phyloP scores from a whole-genome alignment of 2,329 filamentous ascomycete species.

The Cordyceps javanica region DNA sequence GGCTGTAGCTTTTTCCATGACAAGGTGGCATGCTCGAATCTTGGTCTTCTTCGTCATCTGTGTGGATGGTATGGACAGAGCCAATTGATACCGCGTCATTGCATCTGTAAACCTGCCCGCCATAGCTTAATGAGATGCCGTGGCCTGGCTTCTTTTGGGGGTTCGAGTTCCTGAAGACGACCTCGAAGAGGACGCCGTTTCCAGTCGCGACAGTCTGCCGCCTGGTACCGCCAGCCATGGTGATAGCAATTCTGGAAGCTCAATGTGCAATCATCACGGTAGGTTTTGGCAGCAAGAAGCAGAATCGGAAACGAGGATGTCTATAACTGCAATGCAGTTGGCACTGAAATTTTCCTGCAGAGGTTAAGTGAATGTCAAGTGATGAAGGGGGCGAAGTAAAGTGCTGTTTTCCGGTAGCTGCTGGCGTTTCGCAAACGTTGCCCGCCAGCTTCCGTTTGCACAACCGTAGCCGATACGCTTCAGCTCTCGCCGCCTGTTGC shows the following conservation, averaged over 20 bases:
- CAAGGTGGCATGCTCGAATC: background rate
- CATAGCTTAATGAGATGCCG: background rate
- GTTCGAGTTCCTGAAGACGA: conserved; percentile 1
- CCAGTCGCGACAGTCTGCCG: background rate
- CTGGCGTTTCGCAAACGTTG: background rate
- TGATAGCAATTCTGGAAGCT: conserved; percentile 4
- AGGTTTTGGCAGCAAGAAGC: background rate
- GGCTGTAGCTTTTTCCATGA: background rate
- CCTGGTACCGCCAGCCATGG: conserved; percentile 3
- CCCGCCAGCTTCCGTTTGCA: background rate
- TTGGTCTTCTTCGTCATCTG: conserved; percentile 6
- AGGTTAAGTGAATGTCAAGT: conserved; percentile 5
- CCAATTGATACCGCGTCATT: background rate
- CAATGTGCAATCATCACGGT: conserved; percentile 3
- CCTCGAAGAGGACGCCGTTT: conserved; percentile 3
- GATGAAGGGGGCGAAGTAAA: background rate
- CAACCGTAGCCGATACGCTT: background rate
- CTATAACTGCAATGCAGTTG: background rate
- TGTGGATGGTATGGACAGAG: conserved; percentile 10
- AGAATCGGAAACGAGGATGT: background rate
- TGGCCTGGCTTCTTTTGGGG: background rate
- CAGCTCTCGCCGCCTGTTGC: background rate
- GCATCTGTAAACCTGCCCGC: conserved; percentile 1
- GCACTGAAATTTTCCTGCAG: background rate
- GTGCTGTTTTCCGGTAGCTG: background rate